Evolutionary conservation across 2,329 filamentous ascomycete species (phyloP).

Genomic region (Capronia americana): DNA sequence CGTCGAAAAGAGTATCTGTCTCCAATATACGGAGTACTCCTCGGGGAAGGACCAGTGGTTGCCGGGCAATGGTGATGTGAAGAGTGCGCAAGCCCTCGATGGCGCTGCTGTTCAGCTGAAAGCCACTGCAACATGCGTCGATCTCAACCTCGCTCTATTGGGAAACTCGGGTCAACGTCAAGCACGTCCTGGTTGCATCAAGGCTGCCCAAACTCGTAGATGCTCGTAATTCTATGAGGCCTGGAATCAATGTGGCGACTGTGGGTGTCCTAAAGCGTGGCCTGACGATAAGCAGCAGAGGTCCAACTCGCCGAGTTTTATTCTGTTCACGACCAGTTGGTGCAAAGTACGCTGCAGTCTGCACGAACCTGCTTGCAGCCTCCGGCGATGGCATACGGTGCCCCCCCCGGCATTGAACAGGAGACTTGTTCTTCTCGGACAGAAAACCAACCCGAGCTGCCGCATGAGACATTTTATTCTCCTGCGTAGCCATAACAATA

Average conservation of each 20-base stretch:
- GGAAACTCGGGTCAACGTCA: neutral
- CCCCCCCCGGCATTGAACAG: neutral
- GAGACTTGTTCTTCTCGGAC: neutral
- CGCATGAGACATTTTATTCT: constrained; percentile 15
- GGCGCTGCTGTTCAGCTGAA: neutral
- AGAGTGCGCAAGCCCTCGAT: neutral
- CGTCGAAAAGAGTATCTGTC: neutral
- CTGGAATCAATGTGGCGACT: constrained; percentile 20
- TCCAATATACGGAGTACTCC: neutral
- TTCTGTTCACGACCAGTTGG: neutral
- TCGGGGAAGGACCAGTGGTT: neutral
- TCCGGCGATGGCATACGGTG: neutral
- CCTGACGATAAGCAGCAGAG: constrained; percentile 21
- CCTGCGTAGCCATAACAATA: neutral
- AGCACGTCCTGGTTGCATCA: neutral
- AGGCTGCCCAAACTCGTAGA: neutral
- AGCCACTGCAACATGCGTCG: neutral
- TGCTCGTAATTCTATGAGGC: constrained; percentile 12
- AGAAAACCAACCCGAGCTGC: constrained; percentile 8
- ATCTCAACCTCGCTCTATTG: neutral
- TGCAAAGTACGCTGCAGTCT: constrained; percentile 20
- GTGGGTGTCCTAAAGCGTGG: constrained; percentile 12
- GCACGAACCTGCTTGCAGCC: constrained; percentile 8
- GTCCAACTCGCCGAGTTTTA: constrained; percentile 11
- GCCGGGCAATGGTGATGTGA: neutral